Conservation (phyloP, 2,329 filamentous ascomycete species). For the Geoglossum cookeanum region DNA sequence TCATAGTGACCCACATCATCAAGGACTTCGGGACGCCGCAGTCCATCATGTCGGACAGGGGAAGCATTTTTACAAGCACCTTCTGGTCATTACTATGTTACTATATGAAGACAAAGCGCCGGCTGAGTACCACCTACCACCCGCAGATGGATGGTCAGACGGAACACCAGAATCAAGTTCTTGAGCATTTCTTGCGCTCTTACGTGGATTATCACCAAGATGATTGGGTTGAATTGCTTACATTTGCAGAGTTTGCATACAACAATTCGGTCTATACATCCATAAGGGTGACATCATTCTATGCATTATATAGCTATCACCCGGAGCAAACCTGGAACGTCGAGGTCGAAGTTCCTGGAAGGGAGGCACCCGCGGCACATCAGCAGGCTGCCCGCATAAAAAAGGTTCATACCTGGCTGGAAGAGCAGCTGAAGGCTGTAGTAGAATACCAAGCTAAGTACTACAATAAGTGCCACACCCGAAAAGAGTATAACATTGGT, state of each 20-base stretch:
- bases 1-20: background rate
- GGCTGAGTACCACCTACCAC: slow-evolving; percentile 4
- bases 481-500: background rate
- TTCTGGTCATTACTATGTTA: background rate
- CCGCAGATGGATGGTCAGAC: slow-evolving; percentile 9
- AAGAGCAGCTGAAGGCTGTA: background rate
- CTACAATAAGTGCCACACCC: slow-evolving; percentile 3
- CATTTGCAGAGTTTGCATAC: slow-evolving; percentile 8
- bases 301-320: slow-evolving; percentile 7
- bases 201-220: slow-evolving; percentile 10
- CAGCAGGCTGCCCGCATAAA: background rate
- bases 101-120: background rate
- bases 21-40: background rate
- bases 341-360: background rate
- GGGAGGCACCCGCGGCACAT: background rate
- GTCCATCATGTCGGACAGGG: background rate
- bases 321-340: slow-evolving; percentile 5
- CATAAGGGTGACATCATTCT: slow-evolving; percentile 8
- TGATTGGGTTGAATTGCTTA: slow-evolving; percentile 8
- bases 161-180: slow-evolving; percentile 6
- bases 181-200: slow-evolving; percentile 6
- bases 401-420: too few relatives aligned
- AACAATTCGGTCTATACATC: slow-evolving; percentile 5
- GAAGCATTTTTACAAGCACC: background rate
- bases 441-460: background rate